Base-by-base conservation (phyloP, 768 basidiomycete species). In the Polyporus arcularius region DNA sequence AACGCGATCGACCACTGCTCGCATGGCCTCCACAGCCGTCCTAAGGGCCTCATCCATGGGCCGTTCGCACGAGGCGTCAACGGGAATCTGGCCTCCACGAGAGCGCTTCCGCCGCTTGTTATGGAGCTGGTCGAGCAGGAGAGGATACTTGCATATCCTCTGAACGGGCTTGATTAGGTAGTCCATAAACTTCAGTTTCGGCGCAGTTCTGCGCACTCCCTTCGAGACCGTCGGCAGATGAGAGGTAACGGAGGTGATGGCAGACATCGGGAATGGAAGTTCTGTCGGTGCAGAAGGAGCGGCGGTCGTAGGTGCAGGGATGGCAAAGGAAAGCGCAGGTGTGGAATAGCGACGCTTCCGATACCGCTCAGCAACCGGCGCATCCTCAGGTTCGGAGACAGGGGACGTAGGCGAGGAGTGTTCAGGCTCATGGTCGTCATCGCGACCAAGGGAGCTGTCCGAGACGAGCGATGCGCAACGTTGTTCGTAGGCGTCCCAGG, bases 151-250 rank as follows among this genome's bases (percentile, higher is more conserved):
- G 82, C 96, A 98, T 52, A 99, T 89, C 53, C 95, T 81, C 74
- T 99, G 96, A 15, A 98, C 83, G n/a, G 96, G 96, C 74, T 94
- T 94, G 76, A 99, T 98, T 76, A 98, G 82, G 71, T 95, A 95
- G 75, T 98, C 96, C 65, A 85, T 76, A 72, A 91, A 86, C 58
- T 81, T 80, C 40, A 91, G 81, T 21, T 83, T 82, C 12, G 76
- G 55, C 26, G 35, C 53, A 12, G 46, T 43, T 30, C 35, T 53
- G 55, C 47, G 51, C 43, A 14, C 38, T 21, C 32, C 32, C 26
- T 32, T 49, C 32, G 40, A 42, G 42, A 40, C 45, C 48, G 35
- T 40, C 40, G 30, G 40, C 30, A 42, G 12, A 46, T 32, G 50
- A 4, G 55, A 21, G 39, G 60, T 46, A 15, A 58, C 55, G 31